Evolutionary conservation across 305 asterid species (phyloP).

Genomic region (Solanum chacoense): DNA sequence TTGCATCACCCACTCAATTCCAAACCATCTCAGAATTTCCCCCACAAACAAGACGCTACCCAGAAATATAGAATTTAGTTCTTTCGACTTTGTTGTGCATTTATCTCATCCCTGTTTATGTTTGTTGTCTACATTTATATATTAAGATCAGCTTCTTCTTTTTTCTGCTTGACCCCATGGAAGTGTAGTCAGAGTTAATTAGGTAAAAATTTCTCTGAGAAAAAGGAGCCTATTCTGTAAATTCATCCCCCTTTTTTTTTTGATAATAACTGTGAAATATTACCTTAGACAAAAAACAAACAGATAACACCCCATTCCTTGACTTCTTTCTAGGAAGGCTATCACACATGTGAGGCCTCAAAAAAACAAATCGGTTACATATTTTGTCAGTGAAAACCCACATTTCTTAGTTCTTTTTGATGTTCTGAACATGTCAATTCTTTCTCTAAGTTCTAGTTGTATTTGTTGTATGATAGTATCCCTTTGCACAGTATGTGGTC

Average conservation of each 20-base stretch:
- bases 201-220: not conserved
- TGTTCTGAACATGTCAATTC: not conserved
- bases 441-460: not conserved
- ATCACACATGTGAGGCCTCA: not conserved
- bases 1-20: not conserved
- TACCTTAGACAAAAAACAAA: not conserved
- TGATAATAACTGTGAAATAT: not conserved
- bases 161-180: not conserved
- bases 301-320: not conserved
- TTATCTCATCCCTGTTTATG: not conserved
- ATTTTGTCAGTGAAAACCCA: not conserved
- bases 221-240: not conserved
- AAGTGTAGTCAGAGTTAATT: not conserved
- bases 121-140: not conserved
- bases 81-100: not conserved
- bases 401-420: not conserved
- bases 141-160: not conserved
- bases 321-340: not conserved
- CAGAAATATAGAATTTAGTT: not conserved
- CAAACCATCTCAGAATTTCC: not conserved
- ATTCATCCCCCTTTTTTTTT: not conserved
- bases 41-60: not conserved
- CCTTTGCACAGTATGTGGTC: not conserved
- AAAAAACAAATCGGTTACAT: not conserved
- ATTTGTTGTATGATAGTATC: not conserved